These are phyloP conservation scores for Leptodermis oblonga DNA, from an alignment of 257 asterid genomes.

Conservation along the genomic window DNA sequence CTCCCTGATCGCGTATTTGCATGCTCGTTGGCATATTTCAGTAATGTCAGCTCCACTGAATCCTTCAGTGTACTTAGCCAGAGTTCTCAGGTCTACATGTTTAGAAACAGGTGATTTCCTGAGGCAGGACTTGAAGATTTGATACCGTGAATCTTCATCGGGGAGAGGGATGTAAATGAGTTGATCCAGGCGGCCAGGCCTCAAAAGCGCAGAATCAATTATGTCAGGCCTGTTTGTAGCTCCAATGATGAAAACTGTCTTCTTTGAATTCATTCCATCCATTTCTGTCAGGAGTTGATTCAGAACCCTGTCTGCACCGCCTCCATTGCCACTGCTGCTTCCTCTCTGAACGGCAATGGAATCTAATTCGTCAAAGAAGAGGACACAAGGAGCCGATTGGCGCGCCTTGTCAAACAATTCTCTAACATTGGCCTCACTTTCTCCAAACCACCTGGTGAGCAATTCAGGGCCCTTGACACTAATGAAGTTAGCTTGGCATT, in stretches of 20 bases:
- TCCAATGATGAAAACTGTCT: not conserved
- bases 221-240: not conserved
- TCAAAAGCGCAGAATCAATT: too few species aligned
- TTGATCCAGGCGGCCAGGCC: too few species aligned
- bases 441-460: not conserved
- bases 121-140: not conserved
- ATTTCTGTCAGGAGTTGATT: not conserved
- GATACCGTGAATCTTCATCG: not conserved
- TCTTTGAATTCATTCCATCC: not conserved
- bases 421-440: not conserved
- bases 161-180: too few species aligned
- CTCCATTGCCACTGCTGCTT: not conserved
- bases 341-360: not conserved
- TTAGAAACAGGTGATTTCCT: not conserved
- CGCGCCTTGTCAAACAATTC: not conserved
- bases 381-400: not conserved
- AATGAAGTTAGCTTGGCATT: not conserved
- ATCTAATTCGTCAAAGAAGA: not conserved
- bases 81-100: not conserved
- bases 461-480: not conserved
- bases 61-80: not conserved
- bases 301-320: not conserved
- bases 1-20: not conserved
- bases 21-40: not conserved
- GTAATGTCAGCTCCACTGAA: too few species aligned